Percentiles rank a stretch among this genome's conserved stretches.
These are phyloP conservation scores for Oryza coarctata DNA, from an alignment of 176 grass and related monocot species.

Conservation along the genomic window DNA sequence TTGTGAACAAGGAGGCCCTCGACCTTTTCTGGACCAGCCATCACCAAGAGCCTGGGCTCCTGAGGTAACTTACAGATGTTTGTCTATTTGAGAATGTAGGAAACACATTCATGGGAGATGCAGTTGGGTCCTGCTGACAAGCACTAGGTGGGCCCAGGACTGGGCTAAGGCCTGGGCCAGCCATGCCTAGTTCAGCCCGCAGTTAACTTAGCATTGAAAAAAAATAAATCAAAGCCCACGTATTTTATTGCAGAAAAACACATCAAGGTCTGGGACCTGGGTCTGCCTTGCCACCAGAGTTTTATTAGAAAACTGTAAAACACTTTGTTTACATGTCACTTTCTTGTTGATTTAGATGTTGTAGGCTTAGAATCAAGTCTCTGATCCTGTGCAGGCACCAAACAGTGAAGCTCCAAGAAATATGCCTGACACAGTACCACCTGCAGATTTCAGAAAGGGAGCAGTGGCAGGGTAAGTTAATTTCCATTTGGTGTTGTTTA, in stretches of 20 bases:
- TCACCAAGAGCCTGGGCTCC: constrained; percentile 52
- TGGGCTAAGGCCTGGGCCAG: background rate
- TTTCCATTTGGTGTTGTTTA: background rate
- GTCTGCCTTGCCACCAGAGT: background rate
- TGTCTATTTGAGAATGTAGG: background rate
- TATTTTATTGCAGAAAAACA: too few relatives aligned
- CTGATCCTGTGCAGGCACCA: constrained; percentile 39
- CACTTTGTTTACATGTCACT: background rate
- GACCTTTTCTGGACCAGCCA: constrained; percentile 51
- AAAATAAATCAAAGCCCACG: background rate
- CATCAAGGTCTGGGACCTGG: background rate
- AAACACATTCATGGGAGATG: background rate
- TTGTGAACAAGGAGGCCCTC: constrained; percentile 46
- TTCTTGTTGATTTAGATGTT: constrained; percentile 23
- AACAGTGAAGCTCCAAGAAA: constrained; percentile 38
- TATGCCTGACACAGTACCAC: constrained; percentile 37
- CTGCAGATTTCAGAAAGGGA: constrained; percentile 51
- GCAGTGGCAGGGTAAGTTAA: constrained; percentile 41
- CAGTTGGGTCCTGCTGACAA: background rate
- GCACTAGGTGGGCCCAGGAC: background rate
- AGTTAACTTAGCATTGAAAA: background rate
- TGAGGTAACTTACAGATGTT: constrained; percentile 48
- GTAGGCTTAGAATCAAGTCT: constrained; percentile 19
- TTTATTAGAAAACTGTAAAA: background rate
- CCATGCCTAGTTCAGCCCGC: background rate